A percentile compares a stretch with the other conserved stretches of the same genome.
Evolutionary conservation across 768 basidiomycete genomes (phyloP).

Genomic region (Porpolomopsis calyptriformis): DNA sequence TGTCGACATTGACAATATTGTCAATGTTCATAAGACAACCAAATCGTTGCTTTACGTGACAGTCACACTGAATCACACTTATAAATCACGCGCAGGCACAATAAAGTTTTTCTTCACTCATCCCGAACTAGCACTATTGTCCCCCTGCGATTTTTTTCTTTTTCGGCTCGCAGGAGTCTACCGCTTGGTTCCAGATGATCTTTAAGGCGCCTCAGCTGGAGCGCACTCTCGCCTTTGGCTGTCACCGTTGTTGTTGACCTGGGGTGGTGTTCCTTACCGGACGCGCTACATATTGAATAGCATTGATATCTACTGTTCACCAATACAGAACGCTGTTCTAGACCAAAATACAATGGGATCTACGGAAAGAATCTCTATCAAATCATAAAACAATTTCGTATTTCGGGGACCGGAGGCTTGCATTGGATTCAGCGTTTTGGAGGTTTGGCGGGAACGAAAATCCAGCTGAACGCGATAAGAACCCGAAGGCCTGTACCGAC

Average conservation of each 20-base stretch:
- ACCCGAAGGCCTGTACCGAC: constrained; percentile 54
- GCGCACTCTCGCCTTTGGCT: constrained; percentile 19
- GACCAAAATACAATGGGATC: no score
- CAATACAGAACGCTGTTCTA: no score
- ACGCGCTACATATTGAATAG: constrained; percentile 22
- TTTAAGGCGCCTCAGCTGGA: constrained; percentile 25
- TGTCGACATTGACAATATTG: no score
- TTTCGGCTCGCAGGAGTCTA: constrained; percentile 26
- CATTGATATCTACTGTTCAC: not conserved
- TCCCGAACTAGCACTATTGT: constrained; percentile 26
- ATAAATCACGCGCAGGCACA: no score
- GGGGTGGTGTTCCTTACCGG: constrained; percentile 29
- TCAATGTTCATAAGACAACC: no score
- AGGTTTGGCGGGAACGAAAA: constrained; percentile 43
- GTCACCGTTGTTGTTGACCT: constrained; percentile 15
- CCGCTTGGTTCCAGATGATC: constrained; percentile 21
- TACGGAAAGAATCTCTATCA: no score
- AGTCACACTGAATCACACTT: not conserved
- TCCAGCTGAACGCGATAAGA: constrained; percentile 53
- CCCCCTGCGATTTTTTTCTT: constrained; percentile 22
- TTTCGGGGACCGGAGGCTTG: no score
- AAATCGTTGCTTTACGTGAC: not conserved
- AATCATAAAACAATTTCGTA: no score
- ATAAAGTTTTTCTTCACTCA: constrained; percentile 18
- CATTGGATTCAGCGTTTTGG: no score